These are phyloP conservation scores for Penicillium sp. DNA, from an alignment of 2,329 filamentous ascomycete genomes.

Conservation along the genomic window DNA sequence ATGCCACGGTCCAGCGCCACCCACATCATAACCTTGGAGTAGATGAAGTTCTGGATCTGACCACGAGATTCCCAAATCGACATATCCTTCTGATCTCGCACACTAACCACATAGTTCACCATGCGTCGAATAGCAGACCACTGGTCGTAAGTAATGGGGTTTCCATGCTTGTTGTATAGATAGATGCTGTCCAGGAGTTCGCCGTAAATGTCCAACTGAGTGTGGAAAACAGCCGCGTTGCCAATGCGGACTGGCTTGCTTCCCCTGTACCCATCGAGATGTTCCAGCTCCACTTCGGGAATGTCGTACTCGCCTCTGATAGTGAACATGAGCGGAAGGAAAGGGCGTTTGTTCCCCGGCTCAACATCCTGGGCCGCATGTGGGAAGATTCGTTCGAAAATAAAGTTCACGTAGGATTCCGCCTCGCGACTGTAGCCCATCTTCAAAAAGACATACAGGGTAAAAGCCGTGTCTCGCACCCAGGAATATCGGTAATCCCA, in stretches of 20 bases:
- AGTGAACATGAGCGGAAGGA: constrained; percentile 77
- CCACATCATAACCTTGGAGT: constrained; percentile 84
- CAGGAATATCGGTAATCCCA: constrained; percentile 63
- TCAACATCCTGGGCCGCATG: constrained; percentile 56
- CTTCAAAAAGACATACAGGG: constrained; percentile 72
- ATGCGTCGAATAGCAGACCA: constrained; percentile 72
- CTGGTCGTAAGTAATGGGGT: constrained; percentile 73
- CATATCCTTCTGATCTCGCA: constrained; percentile 71
- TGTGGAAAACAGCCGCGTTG: constrained; percentile 74
- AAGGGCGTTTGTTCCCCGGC: constrained; percentile 53
- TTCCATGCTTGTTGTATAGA: constrained; percentile 76
- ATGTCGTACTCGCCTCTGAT: constrained; percentile 75
- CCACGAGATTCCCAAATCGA: constrained; percentile 82
- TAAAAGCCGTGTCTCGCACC: constrained; percentile 77
- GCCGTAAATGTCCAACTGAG: constrained; percentile 78
- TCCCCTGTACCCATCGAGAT: constrained; percentile 71
- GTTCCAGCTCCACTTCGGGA: constrained; percentile 66
- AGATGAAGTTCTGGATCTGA: constrained; percentile 73
- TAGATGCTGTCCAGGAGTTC: constrained; percentile 78
- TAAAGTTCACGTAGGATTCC: constrained; percentile 76
- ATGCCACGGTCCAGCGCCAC: constrained; percentile 76
- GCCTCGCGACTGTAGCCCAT: constrained; percentile 75
- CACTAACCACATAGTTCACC: constrained; percentile 67
- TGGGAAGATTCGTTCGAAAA: constrained; percentile 65
- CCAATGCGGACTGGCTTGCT: constrained; percentile 74